phyloP scores from a whole-genome alignment of 2,329 filamentous ascomycete species.

The Fusarium lateritium region DNA sequence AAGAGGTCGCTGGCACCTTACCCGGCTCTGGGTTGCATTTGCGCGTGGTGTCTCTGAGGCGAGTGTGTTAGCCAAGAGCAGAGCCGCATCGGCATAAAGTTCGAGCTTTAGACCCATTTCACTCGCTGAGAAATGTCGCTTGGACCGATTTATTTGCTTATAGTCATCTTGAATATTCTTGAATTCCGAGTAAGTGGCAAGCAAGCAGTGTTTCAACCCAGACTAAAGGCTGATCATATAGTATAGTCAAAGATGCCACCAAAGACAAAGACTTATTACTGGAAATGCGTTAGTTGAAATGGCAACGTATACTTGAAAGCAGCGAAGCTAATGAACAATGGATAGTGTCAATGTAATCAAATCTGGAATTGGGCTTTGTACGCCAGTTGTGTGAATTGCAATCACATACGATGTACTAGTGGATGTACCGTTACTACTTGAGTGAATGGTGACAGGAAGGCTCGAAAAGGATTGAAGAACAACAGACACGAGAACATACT shows the following conservation, averaged over 20 bases:
- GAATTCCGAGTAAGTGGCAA: background rate
- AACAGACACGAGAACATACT: background rate
- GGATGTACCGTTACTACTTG: background rate
- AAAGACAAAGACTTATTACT: background rate
- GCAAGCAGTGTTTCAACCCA: background rate
- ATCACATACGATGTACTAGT: slow-evolving; percentile 9
- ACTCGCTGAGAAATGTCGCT: background rate
- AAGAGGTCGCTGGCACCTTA: background rate
- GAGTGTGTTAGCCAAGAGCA: slow-evolving; percentile 4
- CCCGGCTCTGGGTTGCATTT: slow-evolving; percentile 5
- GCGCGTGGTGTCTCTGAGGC: slow-evolving; percentile 1
- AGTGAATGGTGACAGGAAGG: background rate
- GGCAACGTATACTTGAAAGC: background rate
- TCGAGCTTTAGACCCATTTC: background rate
- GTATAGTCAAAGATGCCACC: background rate
- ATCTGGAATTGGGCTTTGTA: slow-evolving; percentile 7
- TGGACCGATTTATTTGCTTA: background rate
- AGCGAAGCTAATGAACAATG: background rate
- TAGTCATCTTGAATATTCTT: background rate
- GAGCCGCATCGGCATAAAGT: slow-evolving; percentile 28
- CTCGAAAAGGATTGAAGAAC: no score
- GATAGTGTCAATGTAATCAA: slow-evolving; percentile 5
- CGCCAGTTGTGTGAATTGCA: slow-evolving; percentile 8
- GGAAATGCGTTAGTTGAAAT: slow-evolving; percentile 10
- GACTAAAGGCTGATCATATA: background rate